Evolutionary conservation across 345 rosid genomes (phyloP), one percentile per base, ranked within the genome.

Genomic region (Tarenaya hassleriana): DNA sequence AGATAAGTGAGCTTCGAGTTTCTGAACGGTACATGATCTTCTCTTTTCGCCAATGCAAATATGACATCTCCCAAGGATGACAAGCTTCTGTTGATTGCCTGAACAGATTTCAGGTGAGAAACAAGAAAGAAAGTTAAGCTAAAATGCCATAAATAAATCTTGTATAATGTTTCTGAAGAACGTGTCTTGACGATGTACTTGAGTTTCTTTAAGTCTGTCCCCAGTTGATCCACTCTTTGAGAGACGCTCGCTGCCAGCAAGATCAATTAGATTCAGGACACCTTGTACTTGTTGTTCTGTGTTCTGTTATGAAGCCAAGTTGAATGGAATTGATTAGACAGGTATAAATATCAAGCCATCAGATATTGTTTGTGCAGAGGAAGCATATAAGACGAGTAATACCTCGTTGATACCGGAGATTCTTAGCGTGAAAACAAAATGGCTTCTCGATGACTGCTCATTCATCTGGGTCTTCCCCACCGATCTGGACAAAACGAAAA

Each of bases 161-260:
- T 47, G 50, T 42, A 48, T 44, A 3, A 16, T 7, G 18, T 0
- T 7, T 52, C 5, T 21, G 19, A 32, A 11, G 19, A 47, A 21
- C 51, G 0, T 2, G 29, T 24, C 2, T 12, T 16, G 34, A 14
- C 12, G 15, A 60, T 43, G 10, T 76, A 92, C 98, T 59, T 88
- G 98, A 63, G 98, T 92, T 78, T 92, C 98, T 76, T 73, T 87
- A 49, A 92, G 71, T 24, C 98, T 72, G 50, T 92, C 96, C 38
- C 98, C 98, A 0, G 98, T 84, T 21, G 98, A 92, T 18, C 98
- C 95, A 63, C 98, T 92, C 79, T 79, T 92, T 0, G 94, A 83
- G 41, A 92, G 90, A 16, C 98, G 96, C 69, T 92, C 98, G 40
- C 98, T 92, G 47, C 98, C 98, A 35, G 98, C 98, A 62, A 92